Percentiles rank a stretch among this genome's conserved stretches.
These are phyloP conservation scores for Dujonia santamariae DNA, from an alignment of 1,139 yeast species.

Conservation along the genomic window DNA sequence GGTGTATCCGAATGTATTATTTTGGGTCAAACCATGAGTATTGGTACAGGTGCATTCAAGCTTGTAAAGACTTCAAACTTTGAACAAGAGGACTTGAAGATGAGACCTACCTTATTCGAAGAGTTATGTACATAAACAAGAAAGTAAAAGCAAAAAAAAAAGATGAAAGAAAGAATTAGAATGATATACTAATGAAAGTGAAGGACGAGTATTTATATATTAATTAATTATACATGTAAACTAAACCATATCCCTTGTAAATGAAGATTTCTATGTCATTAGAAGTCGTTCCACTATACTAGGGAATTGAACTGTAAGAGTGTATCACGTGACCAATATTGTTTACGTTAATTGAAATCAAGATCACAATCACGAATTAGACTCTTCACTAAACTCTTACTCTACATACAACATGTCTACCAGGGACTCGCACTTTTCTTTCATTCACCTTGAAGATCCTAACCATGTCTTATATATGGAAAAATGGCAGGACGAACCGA, in stretches of 20 bases:
- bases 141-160: too few species aligned
- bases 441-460: slow-evolving; percentile 35
- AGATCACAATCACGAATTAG: too few species aligned
- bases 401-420: slow-evolving; percentile 1
- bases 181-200: too few species aligned
- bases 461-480: slow-evolving; percentile 43
- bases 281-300: too few species aligned
- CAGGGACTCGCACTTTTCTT: slow-evolving; percentile 31
- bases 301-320: too few species aligned
- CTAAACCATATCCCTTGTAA: too few species aligned
- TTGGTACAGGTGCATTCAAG: slow-evolving; percentile 97
- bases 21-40: slow-evolving; percentile 94
- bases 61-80: slow-evolving; percentile 60
- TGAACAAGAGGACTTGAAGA: slow-evolving; percentile 40
- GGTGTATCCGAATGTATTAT: slow-evolving; percentile 98
- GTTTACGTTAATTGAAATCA: too few species aligned
- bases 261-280: too few species aligned
- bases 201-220: too few species aligned
- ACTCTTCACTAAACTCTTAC: neutral
- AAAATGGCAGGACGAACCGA: slow-evolving; percentile 40
- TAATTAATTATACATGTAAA: too few species aligned
- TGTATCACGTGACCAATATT: too few species aligned
- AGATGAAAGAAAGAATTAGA: too few species aligned
- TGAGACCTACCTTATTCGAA: slow-evolving; percentile 63
- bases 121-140: slow-evolving; percentile 31